These are phyloP conservation scores for Datisca glomerata DNA, from an alignment of 306 rosid genomes.

Conservation along the genomic window DNA sequence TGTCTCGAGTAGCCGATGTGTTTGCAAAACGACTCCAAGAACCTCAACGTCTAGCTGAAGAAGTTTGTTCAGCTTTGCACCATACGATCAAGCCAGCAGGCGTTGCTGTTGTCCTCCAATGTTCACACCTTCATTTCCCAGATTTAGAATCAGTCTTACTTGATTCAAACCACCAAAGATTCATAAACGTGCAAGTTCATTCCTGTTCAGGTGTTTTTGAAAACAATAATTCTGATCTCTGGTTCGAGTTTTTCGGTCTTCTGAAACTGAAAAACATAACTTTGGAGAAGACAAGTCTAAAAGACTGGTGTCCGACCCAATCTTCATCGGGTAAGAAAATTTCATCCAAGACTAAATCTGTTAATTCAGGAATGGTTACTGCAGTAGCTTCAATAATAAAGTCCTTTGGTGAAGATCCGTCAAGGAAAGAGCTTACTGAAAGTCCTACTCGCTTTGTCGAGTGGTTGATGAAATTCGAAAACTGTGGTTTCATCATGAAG, in stretches of 20 bases:
- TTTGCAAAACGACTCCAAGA: conserved; percentile 54
- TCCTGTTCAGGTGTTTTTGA: conserved; percentile 80
- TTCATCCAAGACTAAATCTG: conserved; percentile 28
- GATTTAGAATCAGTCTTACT: conserved; percentile 43
- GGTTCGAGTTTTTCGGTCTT: conserved; percentile 66
- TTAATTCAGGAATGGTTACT: conserved; percentile 40
- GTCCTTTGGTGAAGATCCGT: conserved; percentile 89
- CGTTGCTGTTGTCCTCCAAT: conserved; percentile 58
- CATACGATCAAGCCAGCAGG: conserved; percentile 76
- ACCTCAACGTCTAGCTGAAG: conserved; percentile 54
- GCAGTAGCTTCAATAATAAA: conserved; percentile 69
- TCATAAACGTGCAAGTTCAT: conserved; percentile 48
- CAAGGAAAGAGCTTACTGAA: conserved; percentile 64
- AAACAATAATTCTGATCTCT: conserved; percentile 35
- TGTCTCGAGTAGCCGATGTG: conserved; percentile 64
- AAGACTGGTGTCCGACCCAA: conserved; percentile 70
- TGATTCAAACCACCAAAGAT: conserved; percentile 48
- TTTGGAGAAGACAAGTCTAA: conserved; percentile 19
- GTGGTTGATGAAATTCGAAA: conserved; percentile 76
- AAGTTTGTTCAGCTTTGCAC: conserved; percentile 41
- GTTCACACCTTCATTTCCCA: conserved; percentile 69
- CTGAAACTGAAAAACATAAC: conserved; percentile 53
- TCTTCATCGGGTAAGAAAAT: conserved; percentile 25
- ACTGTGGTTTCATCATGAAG: conserved; percentile 51
- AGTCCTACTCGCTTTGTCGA: conserved; percentile 73